Percentiles rank a stretch among this genome's conserved stretches.
Evolutionary conservation across 1,284 basidiomycete genomes (phyloP).

Genomic region (Cutaneotrichosporon sp.): DNA sequence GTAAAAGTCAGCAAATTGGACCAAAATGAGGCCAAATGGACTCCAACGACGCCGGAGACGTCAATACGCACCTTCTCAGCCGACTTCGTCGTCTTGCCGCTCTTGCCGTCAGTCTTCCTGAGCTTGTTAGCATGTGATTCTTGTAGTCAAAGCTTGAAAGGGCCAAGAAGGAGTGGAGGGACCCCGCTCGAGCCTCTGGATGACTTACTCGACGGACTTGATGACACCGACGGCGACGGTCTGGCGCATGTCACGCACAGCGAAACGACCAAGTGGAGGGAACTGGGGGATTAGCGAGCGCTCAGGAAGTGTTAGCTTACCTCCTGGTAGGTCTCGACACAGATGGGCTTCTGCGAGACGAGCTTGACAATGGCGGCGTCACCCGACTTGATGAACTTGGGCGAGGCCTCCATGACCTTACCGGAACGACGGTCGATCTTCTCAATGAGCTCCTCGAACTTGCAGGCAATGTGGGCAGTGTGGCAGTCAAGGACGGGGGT

Average conservation of each 20-base stretch:
- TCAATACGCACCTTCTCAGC: background rate
- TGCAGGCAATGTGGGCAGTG: constrained; percentile 99
- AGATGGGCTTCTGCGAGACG: constrained; percentile 61
- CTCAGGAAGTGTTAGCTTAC: too few relatives aligned
- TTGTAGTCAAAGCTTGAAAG: constrained; percentile 58
- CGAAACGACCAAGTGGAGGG: constrained; percentile 90
- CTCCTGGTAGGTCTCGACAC: constrained; percentile 94
- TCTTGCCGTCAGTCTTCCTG: constrained; percentile 83
- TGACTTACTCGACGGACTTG: constrained; percentile 92
- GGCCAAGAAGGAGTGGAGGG: too few relatives aligned
- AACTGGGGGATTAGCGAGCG: constrained; percentile 99
- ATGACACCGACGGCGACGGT: constrained; percentile 97
- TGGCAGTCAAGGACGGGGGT: constrained; percentile 99
- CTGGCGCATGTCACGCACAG: constrained; percentile 97
- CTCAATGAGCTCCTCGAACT: constrained; percentile 94
- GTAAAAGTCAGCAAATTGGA: too few relatives aligned
- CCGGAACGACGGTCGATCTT: constrained; percentile 99
- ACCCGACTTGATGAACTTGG: constrained; percentile 95
- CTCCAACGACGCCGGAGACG: too few relatives aligned
- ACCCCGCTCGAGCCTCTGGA: too few relatives aligned
- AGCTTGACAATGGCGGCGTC: constrained; percentile 95
- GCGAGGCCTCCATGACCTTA: constrained; percentile 55
- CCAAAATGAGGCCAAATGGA: too few relatives aligned
- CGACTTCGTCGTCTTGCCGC: constrained; percentile 40
- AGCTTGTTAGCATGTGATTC: constrained; percentile 75